These are phyloP conservation scores for Sugiyamaella xylanicola DNA, from an alignment of 1,139 yeast species.

Conservation along the genomic window DNA sequence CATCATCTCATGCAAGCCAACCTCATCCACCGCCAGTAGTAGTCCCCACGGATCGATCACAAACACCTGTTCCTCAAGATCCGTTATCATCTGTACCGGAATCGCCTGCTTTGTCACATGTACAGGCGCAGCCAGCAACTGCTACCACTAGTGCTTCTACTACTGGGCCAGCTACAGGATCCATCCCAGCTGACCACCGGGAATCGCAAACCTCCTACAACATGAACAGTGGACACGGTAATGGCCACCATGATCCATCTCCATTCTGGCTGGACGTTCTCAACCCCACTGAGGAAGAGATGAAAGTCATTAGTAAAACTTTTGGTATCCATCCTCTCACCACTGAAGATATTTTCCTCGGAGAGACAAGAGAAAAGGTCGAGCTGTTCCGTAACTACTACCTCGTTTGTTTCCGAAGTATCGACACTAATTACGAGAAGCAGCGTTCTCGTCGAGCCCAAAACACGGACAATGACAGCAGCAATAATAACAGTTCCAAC, in stretches of 20 bases:
- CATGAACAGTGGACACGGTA: not conserved
- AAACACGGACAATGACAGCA: constrained; percentile 3
- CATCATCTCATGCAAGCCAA: not conserved
- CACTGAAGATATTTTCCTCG: constrained; percentile 90
- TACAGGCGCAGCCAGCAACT: constrained; percentile 1
- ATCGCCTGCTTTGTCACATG: not conserved
- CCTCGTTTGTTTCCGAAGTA: constrained; percentile 89
- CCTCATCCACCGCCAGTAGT: too few relatives aligned
- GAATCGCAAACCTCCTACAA: constrained; percentile 7
- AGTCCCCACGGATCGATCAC: too few relatives aligned
- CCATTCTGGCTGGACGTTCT: constrained; percentile 94
- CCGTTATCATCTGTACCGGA: not conserved
- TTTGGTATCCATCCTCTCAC: constrained; percentile 96
- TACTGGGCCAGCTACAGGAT: not conserved
- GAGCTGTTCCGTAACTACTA: constrained; percentile 89
- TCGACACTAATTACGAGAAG: constrained; percentile 56
- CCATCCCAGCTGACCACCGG: constrained; percentile 2
- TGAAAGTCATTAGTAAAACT: constrained; percentile 87
- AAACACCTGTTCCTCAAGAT: not conserved
- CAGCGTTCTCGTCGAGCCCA: constrained; percentile 6
- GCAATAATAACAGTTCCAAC: constrained; percentile 10
- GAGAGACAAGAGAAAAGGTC: constrained; percentile 94
- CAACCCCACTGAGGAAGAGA: constrained; percentile 94
- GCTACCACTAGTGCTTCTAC: not conserved
- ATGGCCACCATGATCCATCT: constrained; percentile 29